Evolutionary conservation across 2,329 filamentous ascomycete genomes (phyloP).

Genomic region (Verticillium dahliae): DNA sequence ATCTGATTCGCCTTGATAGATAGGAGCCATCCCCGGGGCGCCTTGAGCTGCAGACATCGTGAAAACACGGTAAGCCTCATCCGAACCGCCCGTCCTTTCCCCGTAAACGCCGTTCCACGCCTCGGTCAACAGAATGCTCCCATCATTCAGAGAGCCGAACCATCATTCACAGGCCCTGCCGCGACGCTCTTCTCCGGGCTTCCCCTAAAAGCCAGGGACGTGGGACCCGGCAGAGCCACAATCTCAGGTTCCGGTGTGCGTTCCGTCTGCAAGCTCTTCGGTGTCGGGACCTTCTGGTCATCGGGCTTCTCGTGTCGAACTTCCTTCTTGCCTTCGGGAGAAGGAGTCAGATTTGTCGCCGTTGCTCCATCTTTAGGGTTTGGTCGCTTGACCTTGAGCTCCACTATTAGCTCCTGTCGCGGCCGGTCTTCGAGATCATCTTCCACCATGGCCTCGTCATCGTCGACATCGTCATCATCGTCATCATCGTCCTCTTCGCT

Average conservation of each 20-base stretch:
- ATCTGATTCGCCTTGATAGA: neutral
- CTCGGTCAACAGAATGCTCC: neutral
- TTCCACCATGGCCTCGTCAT: conserved; percentile 48
- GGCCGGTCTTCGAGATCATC: conserved; percentile 41
- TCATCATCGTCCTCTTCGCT: conserved; percentile 53
- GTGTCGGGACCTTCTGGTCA: neutral
- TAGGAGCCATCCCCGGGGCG: neutral
- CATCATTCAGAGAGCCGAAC: conserved; percentile 17
- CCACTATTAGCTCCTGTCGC: conserved; percentile 64
- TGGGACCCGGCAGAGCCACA: conserved; percentile 18
- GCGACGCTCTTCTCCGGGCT: conserved; percentile 50
- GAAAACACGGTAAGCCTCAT: conserved; percentile 17
- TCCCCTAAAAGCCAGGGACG: conserved; percentile 51
- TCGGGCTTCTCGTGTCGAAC: neutral
- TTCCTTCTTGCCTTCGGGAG: conserved; percentile 3
- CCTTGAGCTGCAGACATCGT: neutral
- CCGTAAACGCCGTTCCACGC: conserved; percentile 6
- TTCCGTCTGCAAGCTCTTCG: conserved; percentile 6
- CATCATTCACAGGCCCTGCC: conserved; percentile 22
- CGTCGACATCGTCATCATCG: conserved; percentile 50
- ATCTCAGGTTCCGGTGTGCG: conserved; percentile 9
- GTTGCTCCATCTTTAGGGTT: conserved; percentile 16
- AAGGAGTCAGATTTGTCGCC: conserved; percentile 3
- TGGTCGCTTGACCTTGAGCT: conserved; percentile 50
- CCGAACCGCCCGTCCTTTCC: neutral